phyloP scores from a whole-genome alignment of 163 green algal species.

The Coccomyxa subellipsoidea region DNA sequence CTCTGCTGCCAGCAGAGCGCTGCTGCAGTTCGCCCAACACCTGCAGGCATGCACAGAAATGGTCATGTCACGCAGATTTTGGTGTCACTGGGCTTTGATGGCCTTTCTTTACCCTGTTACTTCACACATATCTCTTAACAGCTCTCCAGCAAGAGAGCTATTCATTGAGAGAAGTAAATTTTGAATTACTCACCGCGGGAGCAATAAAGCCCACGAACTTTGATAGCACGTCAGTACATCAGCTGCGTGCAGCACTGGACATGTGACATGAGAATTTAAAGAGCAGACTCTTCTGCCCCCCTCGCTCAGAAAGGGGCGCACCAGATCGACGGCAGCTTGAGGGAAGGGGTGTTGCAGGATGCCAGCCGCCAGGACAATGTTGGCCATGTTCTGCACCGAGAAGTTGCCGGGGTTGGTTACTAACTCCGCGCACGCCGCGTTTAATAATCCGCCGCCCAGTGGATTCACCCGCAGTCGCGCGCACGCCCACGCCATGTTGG shows the following conservation, averaged over 20 bases:
- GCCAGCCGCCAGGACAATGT: neutral
- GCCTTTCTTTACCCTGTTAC: too few species aligned
- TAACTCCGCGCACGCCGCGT: neutral
- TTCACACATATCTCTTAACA: too few species aligned
- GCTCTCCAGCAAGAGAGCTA: too few species aligned
- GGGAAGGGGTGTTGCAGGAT: neutral
- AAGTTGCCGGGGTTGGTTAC: neutral
- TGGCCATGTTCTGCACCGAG: neutral
- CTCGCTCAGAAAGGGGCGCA: neutral
- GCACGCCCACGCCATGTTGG: neutral
- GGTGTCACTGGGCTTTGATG: neutral
- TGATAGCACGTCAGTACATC: too few species aligned
- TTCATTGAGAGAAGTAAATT: too few species aligned
- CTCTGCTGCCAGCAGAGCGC: neutral
- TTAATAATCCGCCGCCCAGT: neutral
- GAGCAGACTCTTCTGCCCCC: too few species aligned
- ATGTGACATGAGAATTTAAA: neutral
- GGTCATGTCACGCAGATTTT: neutral
- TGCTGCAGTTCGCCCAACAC: neutral
- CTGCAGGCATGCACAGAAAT: neutral
- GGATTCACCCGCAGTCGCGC: neutral
- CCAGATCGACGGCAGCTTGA: neutral
- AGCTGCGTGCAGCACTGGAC: neutral
- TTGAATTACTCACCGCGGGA: too few species aligned
- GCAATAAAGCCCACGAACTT: too few species aligned